Conservation (phyloP, 352 stramenopile species). For the Phytophthora fragariae region DNA sequence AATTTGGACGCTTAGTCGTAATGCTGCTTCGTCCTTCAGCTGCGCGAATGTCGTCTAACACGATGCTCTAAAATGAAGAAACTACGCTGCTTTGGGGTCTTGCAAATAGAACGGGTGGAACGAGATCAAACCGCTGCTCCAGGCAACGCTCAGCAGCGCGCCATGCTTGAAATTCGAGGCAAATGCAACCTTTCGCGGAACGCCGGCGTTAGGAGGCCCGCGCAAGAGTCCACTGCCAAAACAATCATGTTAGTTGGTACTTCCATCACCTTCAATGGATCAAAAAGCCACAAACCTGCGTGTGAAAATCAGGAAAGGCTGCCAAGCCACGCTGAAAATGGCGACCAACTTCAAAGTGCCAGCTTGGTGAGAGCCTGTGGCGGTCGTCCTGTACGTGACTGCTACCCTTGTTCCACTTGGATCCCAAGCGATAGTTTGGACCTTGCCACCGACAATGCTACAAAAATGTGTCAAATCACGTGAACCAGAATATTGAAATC, state of each 20-base stretch:
- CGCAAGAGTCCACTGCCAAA: slow-evolving; percentile 58
- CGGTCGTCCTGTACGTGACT: slow-evolving; percentile 56
- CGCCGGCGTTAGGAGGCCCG: slow-evolving; percentile 62
- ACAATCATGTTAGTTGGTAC: background rate
- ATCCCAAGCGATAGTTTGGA: slow-evolving; percentile 75
- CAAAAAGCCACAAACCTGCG: slow-evolving; percentile 42
- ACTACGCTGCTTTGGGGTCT: slow-evolving; percentile 40
- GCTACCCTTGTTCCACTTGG: slow-evolving; percentile 72
- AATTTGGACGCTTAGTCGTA: slow-evolving; percentile 21
- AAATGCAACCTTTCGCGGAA: slow-evolving; percentile 68
- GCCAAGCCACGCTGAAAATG: slow-evolving; percentile 76
- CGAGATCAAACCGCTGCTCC: slow-evolving; percentile 80
- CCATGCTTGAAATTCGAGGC: slow-evolving; percentile 75
- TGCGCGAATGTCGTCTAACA: slow-evolving; percentile 8
- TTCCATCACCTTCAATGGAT: background rate
- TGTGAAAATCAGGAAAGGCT: slow-evolving; percentile 83
- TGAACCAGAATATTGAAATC: background rate
- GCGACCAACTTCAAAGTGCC: slow-evolving; percentile 62
- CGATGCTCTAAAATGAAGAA: background rate
- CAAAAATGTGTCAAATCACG: background rate
- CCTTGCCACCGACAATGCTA: slow-evolving; percentile 67
- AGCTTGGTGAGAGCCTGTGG: slow-evolving; percentile 28
- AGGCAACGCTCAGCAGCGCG: slow-evolving; percentile 72
- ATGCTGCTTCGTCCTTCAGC: slow-evolving; percentile 6
- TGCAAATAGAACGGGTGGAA: slow-evolving; percentile 87